Conservation (phyloP, 441 rosid genomes). For the Brassica hybrid region DNA sequence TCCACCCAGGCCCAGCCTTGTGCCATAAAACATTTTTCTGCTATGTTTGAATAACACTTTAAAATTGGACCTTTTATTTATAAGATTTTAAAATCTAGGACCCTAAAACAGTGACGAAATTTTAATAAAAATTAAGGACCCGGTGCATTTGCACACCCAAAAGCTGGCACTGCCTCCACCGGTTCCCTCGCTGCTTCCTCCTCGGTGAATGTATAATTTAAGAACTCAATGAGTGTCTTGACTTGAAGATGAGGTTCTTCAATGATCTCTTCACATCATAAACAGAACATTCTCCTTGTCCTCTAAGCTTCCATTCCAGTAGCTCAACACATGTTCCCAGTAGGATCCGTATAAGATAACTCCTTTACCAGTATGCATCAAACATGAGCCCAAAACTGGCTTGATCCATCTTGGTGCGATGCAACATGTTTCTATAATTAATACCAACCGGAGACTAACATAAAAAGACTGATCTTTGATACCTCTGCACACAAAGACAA, state of each 20-base stretch:
- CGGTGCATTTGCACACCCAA: no score
- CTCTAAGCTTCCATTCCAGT: constrained; percentile 57
- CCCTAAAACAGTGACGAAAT: no score
- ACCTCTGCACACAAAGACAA: constrained; percentile 43
- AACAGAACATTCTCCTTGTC: constrained; percentile 47
- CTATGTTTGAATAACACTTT: no score
- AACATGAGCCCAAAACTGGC: constrained; percentile 45
- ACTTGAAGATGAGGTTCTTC: constrained; percentile 41
- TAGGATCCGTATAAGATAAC: constrained; percentile 56
- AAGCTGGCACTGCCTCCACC: no score
- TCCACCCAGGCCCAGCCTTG: constrained; percentile 35
- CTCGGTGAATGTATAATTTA: constrained; percentile 49
- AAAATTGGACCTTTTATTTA: no score
- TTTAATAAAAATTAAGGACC: no score
- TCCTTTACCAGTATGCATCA: constrained; percentile 51
- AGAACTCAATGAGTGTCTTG: constrained; percentile 48
- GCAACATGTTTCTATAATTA: constrained; percentile 29
- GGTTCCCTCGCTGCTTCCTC: constrained; percentile 41
- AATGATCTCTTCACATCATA: constrained; percentile 55
- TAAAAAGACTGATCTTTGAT: constrained; percentile 32
- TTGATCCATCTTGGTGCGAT: constrained; percentile 38
- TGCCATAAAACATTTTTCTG: no score
- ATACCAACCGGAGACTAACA: constrained; percentile 44
- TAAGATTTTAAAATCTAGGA: no score
- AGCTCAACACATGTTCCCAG: constrained; percentile 61